These are phyloP conservation scores for Psilocybe subaeruginosa DNA, from an alignment of 768 basidiomycete species.

Conservation along the genomic window DNA sequence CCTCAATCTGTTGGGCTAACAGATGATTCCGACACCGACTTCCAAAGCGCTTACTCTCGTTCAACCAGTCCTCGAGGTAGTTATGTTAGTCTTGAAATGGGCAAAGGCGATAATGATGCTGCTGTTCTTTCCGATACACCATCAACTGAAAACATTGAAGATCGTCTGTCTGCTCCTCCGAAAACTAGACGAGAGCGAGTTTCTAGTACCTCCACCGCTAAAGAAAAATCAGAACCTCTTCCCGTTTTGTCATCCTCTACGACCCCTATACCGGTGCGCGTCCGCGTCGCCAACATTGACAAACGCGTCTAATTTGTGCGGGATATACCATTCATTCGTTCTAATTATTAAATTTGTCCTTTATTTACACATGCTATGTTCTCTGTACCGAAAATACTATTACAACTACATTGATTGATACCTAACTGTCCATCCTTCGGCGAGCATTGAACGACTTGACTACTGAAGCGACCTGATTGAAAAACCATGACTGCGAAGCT, in stretches of 20 bases:
- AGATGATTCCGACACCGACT: conserved; percentile 84
- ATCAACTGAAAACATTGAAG: conserved; percentile 29
- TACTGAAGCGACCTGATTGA: conserved; percentile 72
- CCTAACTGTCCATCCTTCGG: conserved; percentile 59
- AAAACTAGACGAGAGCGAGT: conserved; percentile 55
- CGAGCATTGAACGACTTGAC: conserved; percentile 78
- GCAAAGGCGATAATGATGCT: conserved; percentile 27
- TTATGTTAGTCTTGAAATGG: conserved; percentile 49
- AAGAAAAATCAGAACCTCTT: conserved; percentile 33
- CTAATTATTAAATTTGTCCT: conserved; percentile 17
- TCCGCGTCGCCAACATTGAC: conserved; percentile 7
- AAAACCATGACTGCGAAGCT: conserved; percentile 79
- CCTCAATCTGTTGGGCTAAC: conserved; percentile 42
- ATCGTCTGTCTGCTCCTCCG: conserved; percentile 31
- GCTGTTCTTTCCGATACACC: conserved; percentile 7
- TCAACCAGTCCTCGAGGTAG: conserved; percentile 66
- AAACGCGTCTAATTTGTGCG: conserved; percentile 6
- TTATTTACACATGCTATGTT: conserved; percentile 9
- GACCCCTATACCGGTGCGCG: conserved; percentile 5
- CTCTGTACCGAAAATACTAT: conserved; percentile 13
- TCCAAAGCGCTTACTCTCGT: conserved; percentile 81
- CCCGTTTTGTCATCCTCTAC: conserved; percentile 10
- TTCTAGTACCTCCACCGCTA: conserved; percentile 55
- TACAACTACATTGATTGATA: conserved; percentile 10
- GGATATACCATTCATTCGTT: conserved; percentile 17